A percentile compares a stretch with the other conserved stretches of the same genome.
phyloP scores from a whole-genome alignment of 805 yeast genomes.

The Myxozyma sirexii region DNA sequence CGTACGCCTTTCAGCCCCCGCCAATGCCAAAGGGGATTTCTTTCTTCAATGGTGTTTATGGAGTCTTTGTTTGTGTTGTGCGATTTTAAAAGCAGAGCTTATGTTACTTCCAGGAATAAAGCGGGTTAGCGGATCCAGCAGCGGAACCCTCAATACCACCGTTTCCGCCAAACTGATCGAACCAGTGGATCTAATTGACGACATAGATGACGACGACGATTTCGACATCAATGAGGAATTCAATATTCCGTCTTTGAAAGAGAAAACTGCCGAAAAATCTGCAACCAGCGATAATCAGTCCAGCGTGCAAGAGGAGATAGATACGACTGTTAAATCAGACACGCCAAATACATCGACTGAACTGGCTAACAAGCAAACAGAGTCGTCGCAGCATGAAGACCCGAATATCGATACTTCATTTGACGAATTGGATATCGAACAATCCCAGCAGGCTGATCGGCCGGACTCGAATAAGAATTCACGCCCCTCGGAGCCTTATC shows the following conservation, averaged over 20 bases:
- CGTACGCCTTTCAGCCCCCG: background rate
- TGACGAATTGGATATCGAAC: background rate
- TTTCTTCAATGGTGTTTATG: background rate
- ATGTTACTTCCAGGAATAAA: too few species aligned
- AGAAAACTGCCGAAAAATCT: background rate
- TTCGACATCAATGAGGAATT: background rate
- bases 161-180: constrained; percentile 3
- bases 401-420: background rate
- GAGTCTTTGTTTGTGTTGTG: background rate
- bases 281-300: background rate
- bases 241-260: background rate
- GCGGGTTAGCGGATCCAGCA: background rate
- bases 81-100: too few species aligned
- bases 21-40: background rate
- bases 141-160: background rate
- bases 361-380: background rate
- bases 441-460: background rate
- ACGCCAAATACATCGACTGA: background rate
- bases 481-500: too few species aligned
- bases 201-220: constrained; percentile 7
- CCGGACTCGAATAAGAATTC: background rate
- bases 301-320: background rate
- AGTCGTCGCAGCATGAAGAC: background rate
- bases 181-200: constrained; percentile 1
- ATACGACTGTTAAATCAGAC: background rate